phyloP scores from a whole-genome alignment of 1,284 basidiomycete genomes.

The Hymenochaete sp. region DNA sequence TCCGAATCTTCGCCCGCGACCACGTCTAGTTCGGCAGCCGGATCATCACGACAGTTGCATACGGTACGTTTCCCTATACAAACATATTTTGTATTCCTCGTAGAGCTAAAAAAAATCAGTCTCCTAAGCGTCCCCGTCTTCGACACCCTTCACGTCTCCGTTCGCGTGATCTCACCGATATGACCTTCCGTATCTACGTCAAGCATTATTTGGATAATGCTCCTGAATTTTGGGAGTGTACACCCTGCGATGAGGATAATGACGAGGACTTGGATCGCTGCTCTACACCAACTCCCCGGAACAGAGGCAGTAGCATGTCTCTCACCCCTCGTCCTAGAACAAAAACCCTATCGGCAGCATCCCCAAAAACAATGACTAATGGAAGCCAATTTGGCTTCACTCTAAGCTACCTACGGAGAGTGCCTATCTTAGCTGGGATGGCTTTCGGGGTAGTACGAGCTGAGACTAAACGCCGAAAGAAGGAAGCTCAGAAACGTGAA shows the following conservation, averaged over 20 bases:
- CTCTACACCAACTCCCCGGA: slow-evolving; percentile 3
- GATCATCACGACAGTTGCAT: too few species aligned
- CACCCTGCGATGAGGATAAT: background rate
- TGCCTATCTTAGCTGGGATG: slow-evolving; percentile 57
- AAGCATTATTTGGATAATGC: slow-evolving; percentile 67
- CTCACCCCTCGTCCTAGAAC: slow-evolving; percentile 3
- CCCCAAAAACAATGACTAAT: slow-evolving; percentile 22
- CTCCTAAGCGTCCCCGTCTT: slow-evolving; percentile 35
- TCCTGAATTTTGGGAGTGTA: slow-evolving; percentile 13
- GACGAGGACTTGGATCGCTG: slow-evolving; percentile 1
- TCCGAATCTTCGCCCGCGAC: slow-evolving; percentile 12
- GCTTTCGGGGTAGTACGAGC: slow-evolving; percentile 52
- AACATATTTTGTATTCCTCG: too few species aligned
- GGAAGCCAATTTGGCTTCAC: slow-evolving; percentile 42
- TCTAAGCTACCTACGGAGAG: slow-evolving; percentile 61
- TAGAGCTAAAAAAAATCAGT: slow-evolving; percentile 28
- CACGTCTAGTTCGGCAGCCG: too few species aligned
- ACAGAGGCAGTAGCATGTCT: background rate
- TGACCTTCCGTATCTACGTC: slow-evolving; percentile 63
- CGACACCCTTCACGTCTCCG: slow-evolving; percentile 62
- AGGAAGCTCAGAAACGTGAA: slow-evolving; percentile 29
- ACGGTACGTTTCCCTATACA: too few species aligned
- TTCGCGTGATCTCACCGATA: slow-evolving; percentile 52
- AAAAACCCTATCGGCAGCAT: too few species aligned
- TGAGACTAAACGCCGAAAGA: slow-evolving; percentile 41